phyloP scores from a whole-genome alignment of 2,329 filamentous ascomycete genomes.

The Fusarium duplospermum region DNA sequence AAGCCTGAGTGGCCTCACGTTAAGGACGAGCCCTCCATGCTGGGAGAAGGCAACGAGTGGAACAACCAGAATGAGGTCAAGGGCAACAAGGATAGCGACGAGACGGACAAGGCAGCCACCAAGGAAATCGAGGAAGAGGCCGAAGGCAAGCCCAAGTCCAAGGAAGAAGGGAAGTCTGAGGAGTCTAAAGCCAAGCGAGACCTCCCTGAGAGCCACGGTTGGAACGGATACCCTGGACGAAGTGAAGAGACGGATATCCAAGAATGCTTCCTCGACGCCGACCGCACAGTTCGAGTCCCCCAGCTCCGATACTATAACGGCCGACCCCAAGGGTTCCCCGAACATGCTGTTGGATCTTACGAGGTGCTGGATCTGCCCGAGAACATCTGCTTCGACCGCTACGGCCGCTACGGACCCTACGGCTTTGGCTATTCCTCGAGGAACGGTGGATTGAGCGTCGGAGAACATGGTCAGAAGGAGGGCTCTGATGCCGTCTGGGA shows the following conservation, averaged over 20 bases:
- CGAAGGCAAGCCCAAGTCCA: conserved; percentile 15
- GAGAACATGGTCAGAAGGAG: conserved; percentile 84
- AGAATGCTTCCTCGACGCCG: conserved; percentile 82
- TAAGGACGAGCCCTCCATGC: conserved; percentile 64
- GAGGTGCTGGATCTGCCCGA: conserved; percentile 81
- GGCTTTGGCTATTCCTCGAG: conserved; percentile 86
- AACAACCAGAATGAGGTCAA: conserved; percentile 31
- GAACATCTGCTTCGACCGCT: conserved; percentile 93
- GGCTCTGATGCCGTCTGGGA: conserved; percentile 85
- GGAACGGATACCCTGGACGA: conserved; percentile 49
- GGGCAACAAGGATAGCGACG: conserved; percentile 25
- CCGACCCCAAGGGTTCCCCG: conserved; percentile 84
- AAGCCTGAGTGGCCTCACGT: conserved; percentile 82
- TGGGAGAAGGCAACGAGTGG: conserved; percentile 32
- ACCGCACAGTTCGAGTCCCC: conserved; percentile 74
- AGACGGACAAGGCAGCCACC: conserved; percentile 32
- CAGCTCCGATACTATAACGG: conserved; percentile 79
- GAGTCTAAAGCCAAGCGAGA: conserved; percentile 33
- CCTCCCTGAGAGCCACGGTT: conserved; percentile 47
- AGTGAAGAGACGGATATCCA: conserved; percentile 65
- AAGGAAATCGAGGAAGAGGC: conserved; percentile 31
- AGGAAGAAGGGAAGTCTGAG: conserved; percentile 15
- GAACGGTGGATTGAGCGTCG: conserved; percentile 85
- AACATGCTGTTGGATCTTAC: conserved; percentile 88
- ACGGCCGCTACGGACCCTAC: conserved; percentile 88